Percentiles rank a stretch among this genome's conserved stretches.
Conservation (phyloP, 768 basidiomycete species). For the Xerocomus spinulosus region DNA sequence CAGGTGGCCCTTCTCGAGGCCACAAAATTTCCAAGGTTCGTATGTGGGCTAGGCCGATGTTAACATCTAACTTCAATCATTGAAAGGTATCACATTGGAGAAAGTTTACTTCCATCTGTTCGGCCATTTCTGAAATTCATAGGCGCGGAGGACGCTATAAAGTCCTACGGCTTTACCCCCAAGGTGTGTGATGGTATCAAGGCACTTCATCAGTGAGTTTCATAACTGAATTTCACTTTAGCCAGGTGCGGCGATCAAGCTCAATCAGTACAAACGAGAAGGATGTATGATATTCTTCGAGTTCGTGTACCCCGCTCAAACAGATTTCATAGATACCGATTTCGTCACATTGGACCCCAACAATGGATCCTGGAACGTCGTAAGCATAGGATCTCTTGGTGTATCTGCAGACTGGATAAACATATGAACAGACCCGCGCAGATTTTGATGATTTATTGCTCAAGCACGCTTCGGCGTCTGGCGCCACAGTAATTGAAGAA, state of each 20-base stretch:
- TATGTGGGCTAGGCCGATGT: not conserved
- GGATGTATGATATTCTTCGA: constrained; percentile 1
- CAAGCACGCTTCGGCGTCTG: not conserved
- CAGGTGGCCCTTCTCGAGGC: constrained; percentile 10
- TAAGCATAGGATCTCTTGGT: not conserved
- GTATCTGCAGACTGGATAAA: not conserved
- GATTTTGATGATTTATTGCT: constrained; percentile 6
- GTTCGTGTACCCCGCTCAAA: not conserved
- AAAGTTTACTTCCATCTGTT: constrained; percentile 8
- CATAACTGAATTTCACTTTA: not conserved
- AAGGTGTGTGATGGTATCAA: constrained; percentile 1
- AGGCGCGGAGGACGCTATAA: constrained; percentile 5
- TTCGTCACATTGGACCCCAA: constrained; percentile 1
- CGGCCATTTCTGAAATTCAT: constrained; percentile 9
- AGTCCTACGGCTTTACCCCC: constrained; percentile 5
- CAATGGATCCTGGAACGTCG: constrained; percentile 7
- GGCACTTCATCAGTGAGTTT: not conserved
- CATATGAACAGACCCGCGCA: not conserved
- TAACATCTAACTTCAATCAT: not conserved
- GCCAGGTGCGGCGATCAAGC: constrained; percentile 8
- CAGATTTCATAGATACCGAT: constrained; percentile 4
- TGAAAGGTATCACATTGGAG: constrained; percentile 16
- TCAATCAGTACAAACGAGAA: constrained; percentile 14
- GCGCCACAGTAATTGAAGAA: constrained; percentile 1
- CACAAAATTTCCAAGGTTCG: constrained; percentile 9